phyloP scores from a whole-genome alignment of 768 basidiomycete genomes.

The Xanthoconium stramineum region DNA sequence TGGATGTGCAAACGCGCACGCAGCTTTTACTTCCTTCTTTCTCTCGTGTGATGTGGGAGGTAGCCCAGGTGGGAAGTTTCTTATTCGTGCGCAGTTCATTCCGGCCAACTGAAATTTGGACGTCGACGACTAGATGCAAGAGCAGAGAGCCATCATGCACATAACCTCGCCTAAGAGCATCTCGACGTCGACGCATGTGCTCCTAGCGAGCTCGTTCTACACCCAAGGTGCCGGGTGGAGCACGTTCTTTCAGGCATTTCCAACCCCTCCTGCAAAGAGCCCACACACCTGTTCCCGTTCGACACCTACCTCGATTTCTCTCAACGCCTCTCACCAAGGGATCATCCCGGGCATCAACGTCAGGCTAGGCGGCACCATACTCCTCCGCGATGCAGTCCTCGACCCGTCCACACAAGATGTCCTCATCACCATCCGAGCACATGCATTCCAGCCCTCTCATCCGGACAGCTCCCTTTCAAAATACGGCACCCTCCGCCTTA shows the following conservation, averaged over 20 bases:
- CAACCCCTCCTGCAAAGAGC: constrained; percentile 1
- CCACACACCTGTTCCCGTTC: not conserved
- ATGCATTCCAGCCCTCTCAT: not conserved
- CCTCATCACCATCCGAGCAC: constrained; percentile 6
- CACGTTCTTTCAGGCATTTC: constrained; percentile 11
- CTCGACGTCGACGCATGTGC: constrained; percentile 20
- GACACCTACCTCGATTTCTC: not conserved
- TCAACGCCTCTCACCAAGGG: constrained; percentile 8
- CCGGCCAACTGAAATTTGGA: not conserved
- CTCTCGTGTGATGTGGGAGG: not conserved
- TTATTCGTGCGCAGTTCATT: not conserved
- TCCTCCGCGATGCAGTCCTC: constrained; percentile 11
- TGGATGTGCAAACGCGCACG: constrained; percentile 18
- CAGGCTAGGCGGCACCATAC: not conserved
- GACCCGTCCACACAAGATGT: constrained; percentile 9
- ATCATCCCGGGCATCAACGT: not conserved
- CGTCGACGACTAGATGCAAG: not conserved
- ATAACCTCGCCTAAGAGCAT: not conserved
- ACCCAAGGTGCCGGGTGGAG: constrained; percentile 1
- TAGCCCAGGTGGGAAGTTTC: not conserved
- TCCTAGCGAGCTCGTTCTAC: constrained; percentile 8
- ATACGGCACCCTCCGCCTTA: constrained; percentile 12
- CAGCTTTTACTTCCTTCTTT: not conserved
- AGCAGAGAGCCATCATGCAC: not conserved
- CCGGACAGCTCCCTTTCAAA: not conserved